A percentile compares a stretch with the other conserved stretches of the same genome.
phyloP scores from a whole-genome alignment of 306 rosid genomes.

The Canavalia ensiformis region DNA sequence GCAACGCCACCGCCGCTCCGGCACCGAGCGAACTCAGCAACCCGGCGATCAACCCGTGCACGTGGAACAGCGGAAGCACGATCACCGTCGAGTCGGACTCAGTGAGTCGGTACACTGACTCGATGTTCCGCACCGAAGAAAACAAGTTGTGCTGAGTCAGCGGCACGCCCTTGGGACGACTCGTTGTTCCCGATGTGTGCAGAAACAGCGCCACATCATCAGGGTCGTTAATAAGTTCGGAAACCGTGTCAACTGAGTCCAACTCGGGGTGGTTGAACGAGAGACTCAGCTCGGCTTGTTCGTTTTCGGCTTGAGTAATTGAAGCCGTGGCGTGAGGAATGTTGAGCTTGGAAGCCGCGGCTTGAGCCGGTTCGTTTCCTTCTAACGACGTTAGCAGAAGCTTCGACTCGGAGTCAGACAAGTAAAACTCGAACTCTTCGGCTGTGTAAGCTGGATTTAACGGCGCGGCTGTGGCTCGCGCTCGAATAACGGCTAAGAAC shows the following conservation, averaged over 20 bases:
- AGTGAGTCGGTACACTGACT: slow-evolving; percentile 74
- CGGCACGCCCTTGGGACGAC: slow-evolving; percentile 94
- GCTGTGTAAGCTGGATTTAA: slow-evolving; percentile 82
- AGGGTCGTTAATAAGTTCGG: slow-evolving; percentile 59
- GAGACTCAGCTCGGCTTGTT: slow-evolving; percentile 45
- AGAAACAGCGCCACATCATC: slow-evolving; percentile 88
- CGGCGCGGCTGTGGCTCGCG: slow-evolving; percentile 91
- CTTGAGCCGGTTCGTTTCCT: slow-evolving; percentile 61
- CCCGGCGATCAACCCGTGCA: slow-evolving; percentile 82
- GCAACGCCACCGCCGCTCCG: slow-evolving; percentile 73
- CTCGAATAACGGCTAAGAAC: slow-evolving; percentile 85
- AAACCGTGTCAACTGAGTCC: slow-evolving; percentile 33
- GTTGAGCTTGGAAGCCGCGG: slow-evolving; percentile 72
- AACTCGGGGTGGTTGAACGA: slow-evolving; percentile 27
- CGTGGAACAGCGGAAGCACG: slow-evolving; percentile 89
- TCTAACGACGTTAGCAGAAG: slow-evolving; percentile 67
- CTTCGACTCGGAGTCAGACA: slow-evolving; percentile 84
- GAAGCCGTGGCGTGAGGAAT: slow-evolving; percentile 64
- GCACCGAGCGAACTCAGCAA: slow-evolving; percentile 70
- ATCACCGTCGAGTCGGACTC: slow-evolving; percentile 83
- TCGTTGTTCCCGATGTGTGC: slow-evolving; percentile 97
- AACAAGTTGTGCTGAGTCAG: slow-evolving; percentile 83
- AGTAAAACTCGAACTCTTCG: slow-evolving; percentile 87
- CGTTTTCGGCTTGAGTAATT: slow-evolving; percentile 40
- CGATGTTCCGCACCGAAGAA: slow-evolving; percentile 73